Percentiles rank a stretch among this genome's conserved stretches.
phyloP scores from a whole-genome alignment of 2,329 filamentous ascomycete species.

The Macroventuria anomochaeta region DNA sequence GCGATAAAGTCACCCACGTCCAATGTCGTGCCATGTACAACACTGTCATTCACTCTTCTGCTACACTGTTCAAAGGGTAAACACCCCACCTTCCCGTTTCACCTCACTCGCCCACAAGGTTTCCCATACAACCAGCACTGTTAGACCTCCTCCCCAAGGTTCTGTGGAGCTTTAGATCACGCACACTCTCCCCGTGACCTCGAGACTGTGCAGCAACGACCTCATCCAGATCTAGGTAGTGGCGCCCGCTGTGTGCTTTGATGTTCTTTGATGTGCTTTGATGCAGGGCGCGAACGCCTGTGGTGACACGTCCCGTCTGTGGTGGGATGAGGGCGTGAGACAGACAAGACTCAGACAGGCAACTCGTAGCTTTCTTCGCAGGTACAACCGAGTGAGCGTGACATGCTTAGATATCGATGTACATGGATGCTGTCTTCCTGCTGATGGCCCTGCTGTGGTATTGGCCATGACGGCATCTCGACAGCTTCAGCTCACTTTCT shows the following conservation, averaged over 20 bases:
- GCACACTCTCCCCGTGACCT: conserved; percentile 2
- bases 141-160: conserved; percentile 9
- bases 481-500: background rate
- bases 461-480: background rate
- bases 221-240: background rate
- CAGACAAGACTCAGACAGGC: conserved; percentile 2
- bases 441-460: background rate
- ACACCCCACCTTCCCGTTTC: conserved; percentile 24
- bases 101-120: conserved; percentile 23
- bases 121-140: conserved; percentile 25
- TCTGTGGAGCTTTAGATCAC: background rate
- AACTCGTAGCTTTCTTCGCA: conserved; percentile 3
- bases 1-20: too few relatives aligned
- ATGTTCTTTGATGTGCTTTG: conserved; percentile 1
- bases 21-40: background rate
- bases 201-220: background rate
- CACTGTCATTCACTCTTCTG: background rate
- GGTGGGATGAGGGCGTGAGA: conserved; percentile 15
- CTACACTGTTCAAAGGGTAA: background rate
- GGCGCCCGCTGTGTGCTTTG: conserved; percentile 1
- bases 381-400: conserved; percentile 4
- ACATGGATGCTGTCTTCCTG: conserved; percentile 1
- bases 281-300: conserved; percentile 15
- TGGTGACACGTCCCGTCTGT: conserved; percentile 13
- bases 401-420: background rate